Evolutionary conservation across 2,329 filamentous ascomycete species (phyloP), one percentile per base, ranked within the genome.

Genomic region (Teratosphaeria zuluensis): DNA sequence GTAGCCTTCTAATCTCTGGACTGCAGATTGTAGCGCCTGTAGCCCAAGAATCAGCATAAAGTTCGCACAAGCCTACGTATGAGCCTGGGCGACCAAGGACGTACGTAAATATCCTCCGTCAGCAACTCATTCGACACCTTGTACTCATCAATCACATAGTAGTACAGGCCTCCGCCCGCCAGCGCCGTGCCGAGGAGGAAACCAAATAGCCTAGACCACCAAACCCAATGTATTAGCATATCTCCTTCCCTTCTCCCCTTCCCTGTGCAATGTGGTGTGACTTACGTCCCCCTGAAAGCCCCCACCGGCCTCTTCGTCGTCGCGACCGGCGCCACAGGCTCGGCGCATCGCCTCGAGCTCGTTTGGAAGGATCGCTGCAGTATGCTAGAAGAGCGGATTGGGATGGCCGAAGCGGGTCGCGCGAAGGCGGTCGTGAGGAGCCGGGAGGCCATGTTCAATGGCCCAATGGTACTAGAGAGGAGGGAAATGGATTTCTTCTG

Each of bases 71-170:
- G 5, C 35, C 35, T 5, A 42, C 9, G 4, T 5, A 4, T 16
- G 12, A 33, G n/a, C 46, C 16, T 42, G 19, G 28, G 1, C 8
- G n/a, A 32, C 31, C 4, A 19, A 32, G 9, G 2, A 28, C 35
- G n/a, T 83, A 96, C 92, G 76, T 92, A 92, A 74, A 97, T 96
- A 76, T 97, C 92, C 77, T 96, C 91, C 61, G 87, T 92, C 76
- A 97, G 79, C 70, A 96, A 82, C 77, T 95, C 89, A 78, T 96
- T 97, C 66, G 90, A 89, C 51, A 91, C 81, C 77, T 91, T 90
- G 80, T 96, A 97, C 75, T 97, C 92, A 73, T 92, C 85, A 68
- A 97, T 78, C 65, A 96, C 84, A 75, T 97, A 97, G 74, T 90
- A 91, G 78, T 96, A 97, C 68, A 95, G 88, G 59, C 84, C 87